Evolutionary conservation across 2,329 filamentous ascomycete species (phyloP).

Genomic region (Lecanosticta acicola): DNA sequence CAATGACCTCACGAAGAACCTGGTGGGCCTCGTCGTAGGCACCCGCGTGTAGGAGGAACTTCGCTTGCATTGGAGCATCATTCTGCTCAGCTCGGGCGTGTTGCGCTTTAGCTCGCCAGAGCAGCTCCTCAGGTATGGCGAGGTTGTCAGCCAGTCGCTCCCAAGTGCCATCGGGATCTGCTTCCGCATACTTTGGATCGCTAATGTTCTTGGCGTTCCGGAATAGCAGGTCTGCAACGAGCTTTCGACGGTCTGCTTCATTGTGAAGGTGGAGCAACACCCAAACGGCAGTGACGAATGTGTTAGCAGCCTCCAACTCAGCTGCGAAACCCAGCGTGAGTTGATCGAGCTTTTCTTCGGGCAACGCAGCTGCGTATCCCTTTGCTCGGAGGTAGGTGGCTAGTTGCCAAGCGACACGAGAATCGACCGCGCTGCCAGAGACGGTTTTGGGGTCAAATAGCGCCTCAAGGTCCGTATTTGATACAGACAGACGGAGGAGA

Average conservation of each 20-base stretch:
- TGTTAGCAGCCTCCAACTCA: slow-evolving; percentile 28
- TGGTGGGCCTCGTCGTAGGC: slow-evolving; percentile 66
- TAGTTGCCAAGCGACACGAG: slow-evolving; percentile 79
- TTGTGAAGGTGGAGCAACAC: slow-evolving; percentile 30
- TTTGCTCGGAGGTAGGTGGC: slow-evolving; percentile 50
- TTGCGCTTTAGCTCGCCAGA: slow-evolving; percentile 81
- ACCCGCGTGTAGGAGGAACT: slow-evolving; percentile 71
- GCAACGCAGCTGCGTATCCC: slow-evolving; percentile 20
- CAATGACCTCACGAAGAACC: slow-evolving; percentile 74
- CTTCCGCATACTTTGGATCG: slow-evolving; percentile 45
- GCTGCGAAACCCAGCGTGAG: slow-evolving; percentile 50
- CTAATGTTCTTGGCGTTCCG: slow-evolving; percentile 65
- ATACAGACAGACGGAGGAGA: slow-evolving; percentile 60
- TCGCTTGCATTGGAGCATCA: slow-evolving; percentile 65
- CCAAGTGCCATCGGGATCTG: slow-evolving; percentile 36
- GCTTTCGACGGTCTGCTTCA: slow-evolving; percentile 18
- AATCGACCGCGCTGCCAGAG: slow-evolving; percentile 67
- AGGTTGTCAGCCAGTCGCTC: slow-evolving; percentile 47
- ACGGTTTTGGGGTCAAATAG: slow-evolving; percentile 71
- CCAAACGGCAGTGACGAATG: slow-evolving; percentile 27
- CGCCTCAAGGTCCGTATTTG: slow-evolving; percentile 52
- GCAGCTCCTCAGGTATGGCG: slow-evolving; percentile 68
- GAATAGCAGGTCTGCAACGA: slow-evolving; percentile 50
- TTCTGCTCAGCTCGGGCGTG: slow-evolving; percentile 69
- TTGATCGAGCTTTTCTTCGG: slow-evolving; percentile 52